Percentiles rank a stretch among this genome's conserved stretches.
These are phyloP conservation scores for Sisymbrium altissimum DNA, from an alignment of 345 rosid species.

Conservation along the genomic window DNA sequence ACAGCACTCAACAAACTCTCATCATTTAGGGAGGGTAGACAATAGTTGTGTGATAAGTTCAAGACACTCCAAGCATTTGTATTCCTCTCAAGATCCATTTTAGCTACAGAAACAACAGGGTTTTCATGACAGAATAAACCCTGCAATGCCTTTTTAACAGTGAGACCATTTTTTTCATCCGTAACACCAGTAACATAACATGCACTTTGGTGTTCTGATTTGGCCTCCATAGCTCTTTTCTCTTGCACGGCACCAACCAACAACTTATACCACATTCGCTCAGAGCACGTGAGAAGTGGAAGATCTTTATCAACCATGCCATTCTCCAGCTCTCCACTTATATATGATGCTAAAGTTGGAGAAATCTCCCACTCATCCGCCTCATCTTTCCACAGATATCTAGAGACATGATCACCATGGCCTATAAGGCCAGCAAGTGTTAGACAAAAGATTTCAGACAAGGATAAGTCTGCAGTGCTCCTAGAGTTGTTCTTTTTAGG, in stretches of 20 bases:
- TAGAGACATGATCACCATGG: constrained; percentile 65
- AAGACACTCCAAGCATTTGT: constrained; percentile 48
- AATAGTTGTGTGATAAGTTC: constrained; percentile 55
- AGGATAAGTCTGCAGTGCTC: constrained; percentile 55
- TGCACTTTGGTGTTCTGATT: constrained; percentile 33
- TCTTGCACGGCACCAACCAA: constrained; percentile 45
- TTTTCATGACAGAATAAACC: constrained; percentile 75
- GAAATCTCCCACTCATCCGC: constrained; percentile 34
- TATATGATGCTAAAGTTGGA: constrained; percentile 36
- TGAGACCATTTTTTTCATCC: constrained; percentile 21
- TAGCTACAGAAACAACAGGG: constrained; percentile 65
- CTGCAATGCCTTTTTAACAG: constrained; percentile 30
- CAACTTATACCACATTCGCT: constrained; percentile 56
- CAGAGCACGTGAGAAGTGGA: constrained; percentile 41
- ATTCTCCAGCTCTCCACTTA: constrained; percentile 25
- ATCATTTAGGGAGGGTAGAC: constrained; percentile 79
- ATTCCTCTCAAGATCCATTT: constrained; percentile 47
- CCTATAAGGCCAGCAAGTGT: constrained; percentile 80
- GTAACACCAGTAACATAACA: constrained; percentile 26
- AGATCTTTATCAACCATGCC: constrained; percentile 32
- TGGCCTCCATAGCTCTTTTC: constrained; percentile 37
- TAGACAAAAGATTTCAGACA: constrained; percentile 71
- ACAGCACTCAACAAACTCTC: constrained; percentile 59
- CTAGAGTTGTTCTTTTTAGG: constrained; percentile 14
- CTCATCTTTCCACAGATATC: constrained; percentile 52